These are phyloP conservation scores for Thermomucor indicae-seudaticae DNA, from an alignment of 371 early-diverging fungal genomes.

Conservation along the genomic window DNA sequence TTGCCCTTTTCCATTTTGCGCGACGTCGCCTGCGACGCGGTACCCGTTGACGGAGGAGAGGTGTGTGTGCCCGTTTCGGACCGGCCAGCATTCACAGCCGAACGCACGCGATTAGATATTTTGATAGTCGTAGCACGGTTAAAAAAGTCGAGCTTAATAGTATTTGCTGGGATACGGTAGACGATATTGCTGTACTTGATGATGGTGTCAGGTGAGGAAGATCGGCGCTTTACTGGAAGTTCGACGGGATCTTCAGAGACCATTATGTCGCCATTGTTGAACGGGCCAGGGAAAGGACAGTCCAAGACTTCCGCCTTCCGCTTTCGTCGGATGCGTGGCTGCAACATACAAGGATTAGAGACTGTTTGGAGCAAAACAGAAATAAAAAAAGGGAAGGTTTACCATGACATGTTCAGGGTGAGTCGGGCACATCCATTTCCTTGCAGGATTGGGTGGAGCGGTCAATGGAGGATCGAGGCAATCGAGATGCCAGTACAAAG, in stretches of 20 bases:
- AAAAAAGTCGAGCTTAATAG: slow-evolving; percentile 44
- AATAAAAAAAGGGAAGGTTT: slow-evolving; percentile 1
- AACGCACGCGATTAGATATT: too few species aligned
- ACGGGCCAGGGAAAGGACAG: neutral
- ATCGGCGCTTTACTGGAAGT: slow-evolving; percentile 29
- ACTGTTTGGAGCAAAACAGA: neutral
- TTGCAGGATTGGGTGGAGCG: slow-evolving; percentile 51
- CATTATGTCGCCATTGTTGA: neutral
- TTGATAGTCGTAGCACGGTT: too few species aligned
- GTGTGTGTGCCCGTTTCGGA: too few species aligned
- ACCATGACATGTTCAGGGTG: slow-evolving; percentile 71
- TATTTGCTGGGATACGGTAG: slow-evolving; percentile 38
- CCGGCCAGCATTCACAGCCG: too few species aligned
- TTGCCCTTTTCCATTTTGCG: too few species aligned
- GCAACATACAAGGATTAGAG: neutral
- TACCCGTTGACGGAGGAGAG: too few species aligned
- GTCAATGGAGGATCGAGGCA: slow-evolving; percentile 76
- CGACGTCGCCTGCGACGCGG: too few species aligned
- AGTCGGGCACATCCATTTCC: slow-evolving; percentile 87
- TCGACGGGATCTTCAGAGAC: neutral
- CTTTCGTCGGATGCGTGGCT: slow-evolving; percentile 24
- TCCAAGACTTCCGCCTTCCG: neutral
- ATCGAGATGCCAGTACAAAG: slow-evolving; percentile 82
- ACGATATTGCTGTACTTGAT: slow-evolving; percentile 21
- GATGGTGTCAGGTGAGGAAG: slow-evolving; percentile 19